phyloP scores from a whole-genome alignment of 768 basidiomycete species.

The Dioszegia hungarica region DNA sequence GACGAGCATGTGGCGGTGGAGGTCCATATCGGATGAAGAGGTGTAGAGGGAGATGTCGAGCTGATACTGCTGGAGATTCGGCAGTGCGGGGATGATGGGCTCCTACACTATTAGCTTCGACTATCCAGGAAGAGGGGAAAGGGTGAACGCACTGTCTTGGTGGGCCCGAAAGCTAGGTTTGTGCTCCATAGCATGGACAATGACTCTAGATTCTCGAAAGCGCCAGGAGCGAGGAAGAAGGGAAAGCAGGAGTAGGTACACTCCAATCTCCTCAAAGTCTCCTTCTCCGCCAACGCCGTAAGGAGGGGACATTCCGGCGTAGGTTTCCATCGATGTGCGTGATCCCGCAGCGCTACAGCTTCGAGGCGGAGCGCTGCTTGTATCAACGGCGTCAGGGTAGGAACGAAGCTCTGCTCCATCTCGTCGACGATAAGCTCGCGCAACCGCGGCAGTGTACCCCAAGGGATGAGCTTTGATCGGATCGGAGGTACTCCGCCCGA shows the following conservation, averaged over 20 bases:
- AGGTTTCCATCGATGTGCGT: constrained; percentile 12
- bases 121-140: background rate
- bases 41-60: constrained; percentile 9
- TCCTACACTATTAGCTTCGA: background rate
- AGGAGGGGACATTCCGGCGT: background rate
- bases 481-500: background rate
- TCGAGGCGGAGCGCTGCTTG: background rate
- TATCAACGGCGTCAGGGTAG: constrained; percentile 5
- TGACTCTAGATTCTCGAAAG: constrained; percentile 1
- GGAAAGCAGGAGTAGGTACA: constrained; percentile 5
- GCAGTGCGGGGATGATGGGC: constrained; percentile 7
- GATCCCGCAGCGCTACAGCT: constrained; percentile 8
- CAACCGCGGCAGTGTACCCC: background rate
- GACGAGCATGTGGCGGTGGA: constrained; percentile 2
- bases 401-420: constrained; percentile 3
- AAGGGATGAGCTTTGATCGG: background rate
- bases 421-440: constrained; percentile 13
- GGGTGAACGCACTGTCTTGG: background rate
- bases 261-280: background rate
- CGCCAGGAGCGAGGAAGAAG: background rate
- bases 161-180: background rate
- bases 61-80: constrained; percentile 12
- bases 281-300: background rate
- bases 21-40: constrained; percentile 4
- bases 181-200: constrained; percentile 12